phyloP scores from a whole-genome alignment of 495 filamentous ascomycete species.

The Cercophora scortea region DNA sequence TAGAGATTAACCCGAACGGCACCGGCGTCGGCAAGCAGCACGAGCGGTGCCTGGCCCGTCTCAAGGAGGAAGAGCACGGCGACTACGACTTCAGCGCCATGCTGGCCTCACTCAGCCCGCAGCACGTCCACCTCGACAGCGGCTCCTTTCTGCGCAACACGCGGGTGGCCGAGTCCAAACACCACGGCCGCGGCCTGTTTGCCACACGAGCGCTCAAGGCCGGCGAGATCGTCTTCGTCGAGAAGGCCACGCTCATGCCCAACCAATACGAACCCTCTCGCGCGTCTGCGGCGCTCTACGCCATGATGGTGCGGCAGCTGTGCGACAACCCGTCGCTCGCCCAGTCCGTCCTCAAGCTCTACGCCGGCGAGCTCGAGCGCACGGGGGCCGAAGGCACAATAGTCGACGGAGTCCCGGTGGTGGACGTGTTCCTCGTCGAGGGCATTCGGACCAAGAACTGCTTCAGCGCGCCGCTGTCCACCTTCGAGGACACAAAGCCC shows the following conservation, averaged over 20 bases:
- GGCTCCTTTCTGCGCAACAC: slow-evolving; percentile 32
- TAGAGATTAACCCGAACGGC: slow-evolving; percentile 23
- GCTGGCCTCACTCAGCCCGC: slow-evolving; percentile 21
- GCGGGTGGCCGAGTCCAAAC: slow-evolving; percentile 7
- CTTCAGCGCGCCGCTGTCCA: slow-evolving; percentile 39
- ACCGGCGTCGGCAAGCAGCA: slow-evolving; percentile 23
- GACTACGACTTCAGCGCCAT: slow-evolving; percentile 39
- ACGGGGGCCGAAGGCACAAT: slow-evolving; percentile 23
- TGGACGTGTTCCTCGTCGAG: slow-evolving; percentile 45
- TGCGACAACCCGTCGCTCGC: slow-evolving; percentile 41
- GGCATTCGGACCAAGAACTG: slow-evolving; percentile 39
- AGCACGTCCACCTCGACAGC: slow-evolving; percentile 32
- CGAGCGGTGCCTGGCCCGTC: slow-evolving; percentile 23
- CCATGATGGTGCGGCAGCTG: slow-evolving; percentile 37
- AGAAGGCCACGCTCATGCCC: slow-evolving; percentile 43
- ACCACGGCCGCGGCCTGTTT: slow-evolving; percentile 43
- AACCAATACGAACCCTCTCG: slow-evolving; percentile 32
- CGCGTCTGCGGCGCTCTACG: slow-evolving; percentile 38
- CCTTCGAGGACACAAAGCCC: slow-evolving; percentile 25
- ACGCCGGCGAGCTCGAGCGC: slow-evolving; percentile 29
- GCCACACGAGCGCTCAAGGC: slow-evolving; percentile 37
- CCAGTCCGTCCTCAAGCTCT: slow-evolving; percentile 30
- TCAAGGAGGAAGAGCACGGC: slow-evolving; percentile 31
- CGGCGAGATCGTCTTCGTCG: slow-evolving; percentile 45
- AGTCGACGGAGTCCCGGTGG: slow-evolving; percentile 38